Conservation (phyloP, 2,329 filamentous ascomycete genomes). For the Venturia aucupariae region DNA sequence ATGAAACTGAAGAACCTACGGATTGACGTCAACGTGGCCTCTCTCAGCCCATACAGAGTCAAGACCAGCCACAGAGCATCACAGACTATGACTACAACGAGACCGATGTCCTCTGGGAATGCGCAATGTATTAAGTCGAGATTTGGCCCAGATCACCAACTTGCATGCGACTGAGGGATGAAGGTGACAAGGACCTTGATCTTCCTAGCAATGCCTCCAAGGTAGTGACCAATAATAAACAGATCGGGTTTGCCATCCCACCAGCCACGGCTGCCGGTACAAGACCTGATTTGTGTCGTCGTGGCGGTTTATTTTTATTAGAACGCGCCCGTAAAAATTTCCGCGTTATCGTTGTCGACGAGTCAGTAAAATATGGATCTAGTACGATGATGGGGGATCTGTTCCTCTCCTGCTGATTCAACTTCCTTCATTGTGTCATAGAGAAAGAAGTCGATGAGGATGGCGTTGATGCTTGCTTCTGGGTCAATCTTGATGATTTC, state of each 20-base stretch:
- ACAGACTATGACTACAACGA: neutral
- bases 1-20: neutral
- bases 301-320: neutral
- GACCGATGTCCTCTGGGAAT: neutral
- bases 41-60: neutral
- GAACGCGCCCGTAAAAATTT: neutral
- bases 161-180: neutral
- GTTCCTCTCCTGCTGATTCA: constrained; percentile 47
- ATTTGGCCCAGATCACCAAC: neutral
- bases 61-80: neutral
- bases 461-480: constrained; percentile 65
- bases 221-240: neutral
- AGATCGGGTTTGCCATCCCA: neutral
- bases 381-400: constrained; percentile 75
- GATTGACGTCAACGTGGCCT: neutral
- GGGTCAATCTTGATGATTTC: constrained; percentile 71
- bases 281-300: neutral
- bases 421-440: constrained; percentile 89
- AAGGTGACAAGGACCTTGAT: neutral
- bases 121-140: neutral
- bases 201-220: neutral
- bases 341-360: neutral
- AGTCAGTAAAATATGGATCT: constrained; percentile 85
- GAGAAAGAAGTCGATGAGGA: constrained; percentile 93
- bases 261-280: too few species aligned